Evolutionary conservation across 2,329 filamentous ascomycete genomes (phyloP), one percentile per base, ranked within the genome.

Genomic region (Arthrinium phaeospermum): DNA sequence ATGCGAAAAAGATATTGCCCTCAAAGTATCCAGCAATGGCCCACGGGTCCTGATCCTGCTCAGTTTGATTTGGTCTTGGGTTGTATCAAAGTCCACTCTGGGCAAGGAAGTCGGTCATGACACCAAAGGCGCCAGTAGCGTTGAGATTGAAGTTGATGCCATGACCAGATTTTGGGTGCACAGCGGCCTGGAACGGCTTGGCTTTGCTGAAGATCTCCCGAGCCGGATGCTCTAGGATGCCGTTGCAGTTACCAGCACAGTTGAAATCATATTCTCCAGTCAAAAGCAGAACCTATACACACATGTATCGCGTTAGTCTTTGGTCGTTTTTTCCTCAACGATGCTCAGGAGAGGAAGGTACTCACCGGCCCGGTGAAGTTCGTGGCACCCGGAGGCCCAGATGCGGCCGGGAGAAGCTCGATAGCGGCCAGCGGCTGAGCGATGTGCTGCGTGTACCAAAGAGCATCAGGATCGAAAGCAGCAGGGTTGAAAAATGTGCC

Each of bases 201-300:
- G 53, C 30, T 19, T 61, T 34, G 27, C 16, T 34, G 53, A 61
- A 61, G 6, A 61, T 19, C 19, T 61, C 53, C 30, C 53, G 53
- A 12, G 53, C 30, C 7, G 53, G 53, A 37, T 30, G 30, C 7
- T 61, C 53, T 4, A 61, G 30, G 14, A 37, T 69, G 72, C 75
- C 77, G 19, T 77, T 81, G 74, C 82, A 84, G 75, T 83, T 78
- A 27, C 82, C 81, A 49, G 72, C 75, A 73, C 83, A 85, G 67
- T 81, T 74, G 71, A 79, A 78, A 74, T 82, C 80, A 30, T 77
- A 77, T 72, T 81, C 81, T 53, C 79, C 79, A 24, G 79, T 72
- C 57, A 72, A 45, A 16, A 61, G 34, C 16, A 61, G 19, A 30
- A 61, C 53, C 53, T 61, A 34, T 16, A 5, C 6, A 37, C 8